Base-by-base conservation (phyloP, 2,329 filamentous ascomycete species). In the Ophiocordyceps robertsii region DNA sequence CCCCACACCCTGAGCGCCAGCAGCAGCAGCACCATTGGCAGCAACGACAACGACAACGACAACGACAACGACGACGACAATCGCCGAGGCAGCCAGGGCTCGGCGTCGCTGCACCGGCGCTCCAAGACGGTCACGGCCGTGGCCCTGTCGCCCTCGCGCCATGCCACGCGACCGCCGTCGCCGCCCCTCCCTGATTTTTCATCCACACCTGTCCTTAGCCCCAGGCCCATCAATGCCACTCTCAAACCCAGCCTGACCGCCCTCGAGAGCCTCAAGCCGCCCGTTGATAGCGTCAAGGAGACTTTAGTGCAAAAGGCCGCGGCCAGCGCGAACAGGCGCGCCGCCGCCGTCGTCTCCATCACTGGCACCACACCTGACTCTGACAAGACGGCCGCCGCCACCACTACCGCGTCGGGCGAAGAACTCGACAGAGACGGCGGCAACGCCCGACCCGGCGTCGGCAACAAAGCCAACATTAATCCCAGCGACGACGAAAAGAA, bases 191-290 rank as follows among this genome's bases (percentile, higher is more conserved):
- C 53, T 10, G 17, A 14, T 16, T 36, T 10, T 10, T 11, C 37
- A 40, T 50, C 56, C 29, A 46, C 49, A 24, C 53, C 55, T 36
- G 51, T 48, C 43, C 49, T 60, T 41, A 54, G 49, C 41, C 54
- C 57, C 27, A 59, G 55, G 45, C 48, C 51, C 33, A 44, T 51
- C 44, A 58, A 55, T 43, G 50, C 56, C 40, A 49, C 52, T 21
- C 42, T 39, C 42, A 51, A 43, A 42, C 47, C 46, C 45, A 49
- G 38, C 13, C 44, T 46, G 17, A 44, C 38, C 16, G 40, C 41
- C 16, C 29, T 37, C 3, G 43, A 47, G n/a, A 41, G 36, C 12
- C 30, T 40, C 21, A 46, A 44, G 29, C 32, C 45, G 24, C 43
- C 47, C 16, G 38, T 40, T 11, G 32, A 36, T 8, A 21, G 32